Conservation (phyloP, 2,329 filamentous ascomycete species). For the Orbilia javanica region DNA sequence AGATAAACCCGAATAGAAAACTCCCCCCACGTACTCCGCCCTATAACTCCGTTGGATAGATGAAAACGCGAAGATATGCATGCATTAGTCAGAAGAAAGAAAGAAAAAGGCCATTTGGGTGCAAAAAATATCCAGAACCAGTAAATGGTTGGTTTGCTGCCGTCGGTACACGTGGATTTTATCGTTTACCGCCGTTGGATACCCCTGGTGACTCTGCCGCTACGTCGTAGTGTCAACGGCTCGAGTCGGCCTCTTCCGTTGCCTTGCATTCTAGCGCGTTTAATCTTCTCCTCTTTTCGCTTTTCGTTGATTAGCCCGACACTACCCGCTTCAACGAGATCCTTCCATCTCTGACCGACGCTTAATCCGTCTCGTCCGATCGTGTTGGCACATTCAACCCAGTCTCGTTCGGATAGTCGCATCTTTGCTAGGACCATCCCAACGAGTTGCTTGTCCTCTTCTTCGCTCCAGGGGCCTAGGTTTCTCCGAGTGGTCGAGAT, state of each 20-base stretch:
- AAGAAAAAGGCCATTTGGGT: conserved; percentile 13
- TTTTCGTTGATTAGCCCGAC: conserved; percentile 57
- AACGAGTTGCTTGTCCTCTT: conserved; percentile 76
- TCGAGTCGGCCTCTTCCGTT: conserved; percentile 54
- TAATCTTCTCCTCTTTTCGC: conserved; percentile 54
- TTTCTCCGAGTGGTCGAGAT: conserved; percentile 42
- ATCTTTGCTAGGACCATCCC: conserved; percentile 77
- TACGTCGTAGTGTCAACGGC: conserved; percentile 35
- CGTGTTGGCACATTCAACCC: conserved; percentile 76
- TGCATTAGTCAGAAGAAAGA: conserved; percentile 9
- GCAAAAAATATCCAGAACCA: conserved; percentile 22
- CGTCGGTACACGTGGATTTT: conserved; percentile 9
- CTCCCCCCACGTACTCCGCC: conserved; percentile 48
- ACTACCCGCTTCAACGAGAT: conserved; percentile 68
- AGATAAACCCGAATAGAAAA: conserved; percentile 19
- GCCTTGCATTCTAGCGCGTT: conserved; percentile 52
- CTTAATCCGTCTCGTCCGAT: conserved; percentile 72
- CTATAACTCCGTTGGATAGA: conserved; percentile 45
- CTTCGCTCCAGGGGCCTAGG: conserved; percentile 70
- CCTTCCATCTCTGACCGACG: conserved; percentile 74
- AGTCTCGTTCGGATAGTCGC: conserved; percentile 74
- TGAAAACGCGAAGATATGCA: conserved; percentile 23
- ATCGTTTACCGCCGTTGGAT: conserved; percentile 41
- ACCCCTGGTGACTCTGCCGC: conserved; percentile 38
- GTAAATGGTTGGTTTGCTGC: not conserved